Percentiles rank a stretch among this genome's conserved stretches.
Evolutionary conservation across 768 basidiomycete species (phyloP).

Genomic region (Pisolithus sp.): DNA sequence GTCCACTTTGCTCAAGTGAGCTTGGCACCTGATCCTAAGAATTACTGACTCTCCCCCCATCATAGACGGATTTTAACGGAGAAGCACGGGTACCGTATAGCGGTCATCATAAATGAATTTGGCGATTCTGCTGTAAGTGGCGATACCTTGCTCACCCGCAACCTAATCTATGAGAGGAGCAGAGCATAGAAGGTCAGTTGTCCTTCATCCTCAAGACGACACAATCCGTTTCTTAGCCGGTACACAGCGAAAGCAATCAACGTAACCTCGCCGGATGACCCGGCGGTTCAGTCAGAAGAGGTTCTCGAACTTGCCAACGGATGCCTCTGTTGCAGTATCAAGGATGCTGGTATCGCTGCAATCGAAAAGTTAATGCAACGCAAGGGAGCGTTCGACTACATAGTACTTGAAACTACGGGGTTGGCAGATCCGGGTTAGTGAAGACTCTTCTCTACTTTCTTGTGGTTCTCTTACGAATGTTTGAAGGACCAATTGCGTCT

Average conservation of each 20-base stretch:
- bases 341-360: conserved; percentile 86
- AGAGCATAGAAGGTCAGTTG: conserved; percentile 87
- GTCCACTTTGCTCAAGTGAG: conserved; percentile 78
- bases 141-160: neutral
- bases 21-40: neutral
- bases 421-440: conserved; percentile 84
- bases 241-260: conserved; percentile 77
- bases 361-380: conserved; percentile 87
- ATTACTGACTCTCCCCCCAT: neutral
- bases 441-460: neutral
- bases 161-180: conserved; percentile 14
- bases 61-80: conserved; percentile 82
- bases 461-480: neutral
- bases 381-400: conserved; percentile 90
- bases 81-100: conserved; percentile 90
- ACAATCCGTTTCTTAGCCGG: neutral
- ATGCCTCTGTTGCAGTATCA: conserved; percentile 97
- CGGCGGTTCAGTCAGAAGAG: conserved; percentile 66
- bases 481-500: conserved; percentile 72
- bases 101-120: conserved; percentile 98
- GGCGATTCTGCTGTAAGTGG: conserved; percentile 82
- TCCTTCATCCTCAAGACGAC: neutral
- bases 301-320: conserved; percentile 93
- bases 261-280: conserved; percentile 61
- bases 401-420: conserved; percentile 92